These are phyloP conservation scores for Saturnispora zaruensis DNA, from an alignment of 805 yeast species.

Conservation along the genomic window DNA sequence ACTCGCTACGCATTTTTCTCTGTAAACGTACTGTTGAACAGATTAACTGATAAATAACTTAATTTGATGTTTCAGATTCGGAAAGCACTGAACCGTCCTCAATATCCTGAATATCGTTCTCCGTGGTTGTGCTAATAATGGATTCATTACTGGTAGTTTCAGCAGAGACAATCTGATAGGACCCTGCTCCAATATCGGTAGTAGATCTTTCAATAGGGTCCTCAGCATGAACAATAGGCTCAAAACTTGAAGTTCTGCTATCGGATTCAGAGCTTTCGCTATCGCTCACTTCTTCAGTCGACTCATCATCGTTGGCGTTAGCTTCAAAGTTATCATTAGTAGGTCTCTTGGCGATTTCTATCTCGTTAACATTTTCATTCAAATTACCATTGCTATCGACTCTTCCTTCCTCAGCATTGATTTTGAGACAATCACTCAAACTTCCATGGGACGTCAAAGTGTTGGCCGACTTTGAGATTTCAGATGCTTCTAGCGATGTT, in stretches of 20 bases:
- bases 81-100: slow-evolving; percentile 6
- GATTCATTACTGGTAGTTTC: slow-evolving; percentile 4
- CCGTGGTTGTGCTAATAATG: slow-evolving; percentile 7
- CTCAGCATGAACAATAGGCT: neutral
- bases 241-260: neutral
- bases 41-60: neutral
- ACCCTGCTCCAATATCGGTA: neutral
- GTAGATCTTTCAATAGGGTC: neutral
- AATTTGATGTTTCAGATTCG: slow-evolving; percentile 3
- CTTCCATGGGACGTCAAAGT: neutral
- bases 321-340: neutral
- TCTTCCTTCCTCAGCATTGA: neutral
- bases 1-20: neutral
- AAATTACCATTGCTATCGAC: neutral
- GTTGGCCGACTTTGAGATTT: neutral
- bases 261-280: neutral
- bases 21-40: neutral
- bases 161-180: neutral
- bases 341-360: neutral
- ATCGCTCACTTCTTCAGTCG: neutral
- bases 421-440: neutral
- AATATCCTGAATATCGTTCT: neutral
- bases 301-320: neutral
- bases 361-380: neutral
- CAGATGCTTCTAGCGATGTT: neutral